phyloP scores from a whole-genome alignment of 805 yeast species.

The Danielia reshetovae region DNA sequence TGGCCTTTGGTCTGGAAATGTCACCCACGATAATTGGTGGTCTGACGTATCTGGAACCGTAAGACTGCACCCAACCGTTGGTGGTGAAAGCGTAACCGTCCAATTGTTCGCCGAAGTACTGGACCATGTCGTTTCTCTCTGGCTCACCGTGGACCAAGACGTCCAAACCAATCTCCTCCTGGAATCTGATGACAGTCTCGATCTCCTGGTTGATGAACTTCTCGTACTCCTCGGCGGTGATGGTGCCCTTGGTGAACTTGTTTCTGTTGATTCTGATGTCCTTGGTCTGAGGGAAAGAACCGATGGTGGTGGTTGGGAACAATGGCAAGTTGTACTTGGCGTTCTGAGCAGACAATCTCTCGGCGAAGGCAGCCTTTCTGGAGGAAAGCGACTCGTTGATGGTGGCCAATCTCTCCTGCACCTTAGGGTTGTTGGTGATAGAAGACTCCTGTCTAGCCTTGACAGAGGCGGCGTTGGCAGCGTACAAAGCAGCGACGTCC shows the following conservation, averaged over 20 bases:
- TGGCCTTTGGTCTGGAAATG: slow-evolving; percentile 95
- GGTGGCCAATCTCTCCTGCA: slow-evolving; percentile 78
- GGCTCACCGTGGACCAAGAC: slow-evolving; percentile 99
- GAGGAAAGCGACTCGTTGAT: slow-evolving; percentile 72
- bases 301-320: slow-evolving; percentile 99
- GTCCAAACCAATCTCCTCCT: slow-evolving; percentile 97
- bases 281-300: slow-evolving; percentile 99
- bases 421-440: slow-evolving; percentile 88
- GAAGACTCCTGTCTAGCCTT: slow-evolving; percentile 81
- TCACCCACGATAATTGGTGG: slow-evolving; percentile 99
- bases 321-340: slow-evolving; percentile 86
- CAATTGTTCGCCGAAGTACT: slow-evolving; percentile 98
- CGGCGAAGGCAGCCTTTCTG: slow-evolving; percentile 84
- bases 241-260: slow-evolving; percentile 96
- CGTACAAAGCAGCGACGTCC: slow-evolving; percentile 72
- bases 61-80: slow-evolving; percentile 99
- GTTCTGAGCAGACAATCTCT: slow-evolving; percentile 85
- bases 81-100: slow-evolving; percentile 98
- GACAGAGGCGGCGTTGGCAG: slow-evolving; percentile 83
- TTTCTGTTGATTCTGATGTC: slow-evolving; percentile 98
- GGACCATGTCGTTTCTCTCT: slow-evolving; percentile 99
- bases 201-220: slow-evolving; percentile 95
- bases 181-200: slow-evolving; percentile 94
- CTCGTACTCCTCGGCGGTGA: slow-evolving; percentile 93
- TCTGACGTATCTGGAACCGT: slow-evolving; percentile 99